These are phyloP conservation scores for Pulveroboletus frians DNA, from an alignment of 768 basidiomycete genomes.

Conservation along the genomic window DNA sequence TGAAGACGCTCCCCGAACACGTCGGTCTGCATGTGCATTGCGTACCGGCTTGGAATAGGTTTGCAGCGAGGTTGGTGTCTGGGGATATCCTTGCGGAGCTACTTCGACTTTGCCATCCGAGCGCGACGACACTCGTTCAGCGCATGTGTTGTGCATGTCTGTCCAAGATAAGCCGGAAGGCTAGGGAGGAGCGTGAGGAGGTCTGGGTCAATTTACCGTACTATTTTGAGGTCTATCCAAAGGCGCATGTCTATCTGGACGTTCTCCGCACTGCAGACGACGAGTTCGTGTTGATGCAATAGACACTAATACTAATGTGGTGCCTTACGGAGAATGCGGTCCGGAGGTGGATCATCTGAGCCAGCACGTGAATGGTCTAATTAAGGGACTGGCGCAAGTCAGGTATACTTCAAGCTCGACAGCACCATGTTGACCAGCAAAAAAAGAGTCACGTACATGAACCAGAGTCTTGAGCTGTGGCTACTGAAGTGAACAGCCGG, in stretches of 20 bases:
- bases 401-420: no score
- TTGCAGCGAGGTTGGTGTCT: neutral
- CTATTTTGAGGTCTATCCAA: neutral
- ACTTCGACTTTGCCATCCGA: neutral
- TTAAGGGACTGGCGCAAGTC: no score
- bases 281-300: neutral
- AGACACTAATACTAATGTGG: neutral
- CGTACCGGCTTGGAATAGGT: neutral
- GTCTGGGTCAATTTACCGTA: neutral
- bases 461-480: no score
- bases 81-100: neutral
- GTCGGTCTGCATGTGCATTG: neutral
- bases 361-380: neutral
- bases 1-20: neutral
- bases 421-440: no score
- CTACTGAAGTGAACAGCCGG: no score
- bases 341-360: neutral
- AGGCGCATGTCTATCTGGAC: neutral
- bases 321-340: neutral
- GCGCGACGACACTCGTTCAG: neutral
- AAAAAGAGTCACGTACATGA: no score
- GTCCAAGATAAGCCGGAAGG: neutral
- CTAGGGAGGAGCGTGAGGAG: neutral
- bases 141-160: neutral
- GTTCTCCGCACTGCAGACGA: neutral